Conservation (phyloP, 2,329 filamentous ascomycete genomes). For the Hirsutella minnesotensis region DNA sequence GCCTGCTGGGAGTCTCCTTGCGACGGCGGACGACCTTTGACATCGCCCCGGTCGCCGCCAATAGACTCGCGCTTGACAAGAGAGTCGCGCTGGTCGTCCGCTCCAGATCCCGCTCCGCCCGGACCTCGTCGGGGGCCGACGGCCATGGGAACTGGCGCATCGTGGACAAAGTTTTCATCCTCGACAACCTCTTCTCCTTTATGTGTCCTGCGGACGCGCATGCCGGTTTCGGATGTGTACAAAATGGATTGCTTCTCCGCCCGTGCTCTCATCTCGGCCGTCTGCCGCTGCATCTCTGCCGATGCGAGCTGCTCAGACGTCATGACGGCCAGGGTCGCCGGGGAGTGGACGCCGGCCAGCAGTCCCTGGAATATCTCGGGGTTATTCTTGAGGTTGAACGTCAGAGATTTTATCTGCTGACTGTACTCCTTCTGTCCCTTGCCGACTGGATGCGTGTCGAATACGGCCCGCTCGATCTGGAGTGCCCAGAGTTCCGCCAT, state of each 20-base stretch:
- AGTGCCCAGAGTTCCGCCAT: conserved; percentile 61
- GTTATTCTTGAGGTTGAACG: conserved; percentile 86
- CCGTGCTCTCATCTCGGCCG: conserved; percentile 63
- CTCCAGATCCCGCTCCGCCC: neutral
- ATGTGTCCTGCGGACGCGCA: conserved; percentile 78
- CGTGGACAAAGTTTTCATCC: conserved; percentile 45
- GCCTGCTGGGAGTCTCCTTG: conserved; percentile 33
- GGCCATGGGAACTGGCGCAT: conserved; percentile 18
- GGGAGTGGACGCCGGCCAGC: conserved; percentile 58
- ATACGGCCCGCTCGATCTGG: conserved; percentile 64
- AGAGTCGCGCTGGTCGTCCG: conserved; percentile 7
- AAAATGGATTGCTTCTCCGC: conserved; percentile 78
- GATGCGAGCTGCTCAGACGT: conserved; percentile 82
- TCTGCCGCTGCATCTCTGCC: conserved; percentile 72
- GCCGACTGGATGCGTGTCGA: conserved; percentile 38
- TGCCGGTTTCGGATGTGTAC: conserved; percentile 56
- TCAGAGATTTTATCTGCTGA: conserved; percentile 60
- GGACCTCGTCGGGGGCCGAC: conserved; percentile 8
- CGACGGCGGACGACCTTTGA: conserved; percentile 22
- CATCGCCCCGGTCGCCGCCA: conserved; percentile 14
- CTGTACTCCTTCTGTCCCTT: conserved; percentile 37
- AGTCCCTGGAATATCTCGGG: conserved; percentile 63
- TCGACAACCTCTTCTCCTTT: conserved; percentile 90
- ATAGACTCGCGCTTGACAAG: conserved; percentile 24
- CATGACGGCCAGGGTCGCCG: conserved; percentile 78